These are phyloP conservation scores for Aspergillus arachidicola DNA, from an alignment of 2,329 filamentous ascomycete species.

Conservation along the genomic window DNA sequence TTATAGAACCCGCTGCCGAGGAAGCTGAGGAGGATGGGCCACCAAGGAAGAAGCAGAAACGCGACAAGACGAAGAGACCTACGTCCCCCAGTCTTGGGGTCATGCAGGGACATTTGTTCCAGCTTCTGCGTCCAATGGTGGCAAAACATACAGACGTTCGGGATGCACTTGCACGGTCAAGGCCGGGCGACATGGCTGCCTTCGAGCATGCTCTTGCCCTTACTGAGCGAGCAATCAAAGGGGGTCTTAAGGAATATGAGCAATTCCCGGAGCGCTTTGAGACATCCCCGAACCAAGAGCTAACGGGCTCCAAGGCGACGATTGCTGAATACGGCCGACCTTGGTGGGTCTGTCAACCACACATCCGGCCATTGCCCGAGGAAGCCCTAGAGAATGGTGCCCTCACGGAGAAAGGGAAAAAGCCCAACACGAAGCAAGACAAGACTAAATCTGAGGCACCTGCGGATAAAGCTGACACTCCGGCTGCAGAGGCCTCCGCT, in stretches of 20 bases:
- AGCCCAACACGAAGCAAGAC: conserved; percentile 17
- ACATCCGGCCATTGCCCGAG: conserved; percentile 80
- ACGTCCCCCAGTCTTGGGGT: conserved; percentile 69
- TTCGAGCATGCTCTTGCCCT: conserved; percentile 76
- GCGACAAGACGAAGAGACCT: conserved; percentile 49
- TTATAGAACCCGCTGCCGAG: conserved; percentile 29
- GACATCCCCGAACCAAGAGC: conserved; percentile 35
- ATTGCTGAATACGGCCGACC: conserved; percentile 76
- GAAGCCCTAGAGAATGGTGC: conserved; percentile 84
- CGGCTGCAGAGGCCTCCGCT: background rate
- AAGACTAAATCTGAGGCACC: conserved; percentile 13
- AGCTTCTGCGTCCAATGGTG: conserved; percentile 82
- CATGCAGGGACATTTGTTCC: conserved; percentile 92
- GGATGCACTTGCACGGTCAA: conserved; percentile 73
- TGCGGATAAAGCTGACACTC: conserved; percentile 11
- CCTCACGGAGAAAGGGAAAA: conserved; percentile 72
- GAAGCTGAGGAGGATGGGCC: conserved; percentile 51
- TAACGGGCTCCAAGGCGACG: conserved; percentile 57
- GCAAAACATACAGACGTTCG: conserved; percentile 78
- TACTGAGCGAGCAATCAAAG: conserved; percentile 74
- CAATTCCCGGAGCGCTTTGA: conserved; percentile 43
- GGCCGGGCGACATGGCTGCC: conserved; percentile 70
- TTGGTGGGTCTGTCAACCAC: conserved; percentile 89
- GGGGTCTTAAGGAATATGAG: conserved; percentile 70
- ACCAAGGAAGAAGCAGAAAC: conserved; percentile 52